Conservation (phyloP, 2,329 filamentous ascomycete species). For the Dothiorella sarmentorum region DNA sequence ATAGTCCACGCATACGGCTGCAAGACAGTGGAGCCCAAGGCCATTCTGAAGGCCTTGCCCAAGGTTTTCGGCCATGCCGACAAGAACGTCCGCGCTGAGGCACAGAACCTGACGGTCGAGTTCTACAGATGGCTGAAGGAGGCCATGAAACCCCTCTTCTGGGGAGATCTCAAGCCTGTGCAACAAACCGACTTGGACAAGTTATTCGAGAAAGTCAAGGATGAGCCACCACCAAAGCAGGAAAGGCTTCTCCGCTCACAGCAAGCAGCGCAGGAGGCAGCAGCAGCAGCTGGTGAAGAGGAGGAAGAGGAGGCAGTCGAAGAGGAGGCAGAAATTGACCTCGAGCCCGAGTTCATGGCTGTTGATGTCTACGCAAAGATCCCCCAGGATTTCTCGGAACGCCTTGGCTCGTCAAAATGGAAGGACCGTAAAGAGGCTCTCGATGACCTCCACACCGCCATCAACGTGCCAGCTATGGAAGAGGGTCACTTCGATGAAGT, state of each 20-base stretch:
- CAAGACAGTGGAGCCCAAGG: constrained; percentile 90
- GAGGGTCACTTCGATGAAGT: constrained; percentile 86
- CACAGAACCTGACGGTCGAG: constrained; percentile 86
- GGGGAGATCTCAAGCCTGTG: constrained; percentile 89
- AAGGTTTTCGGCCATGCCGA: constrained; percentile 95
- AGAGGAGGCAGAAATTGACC: constrained; percentile 68
- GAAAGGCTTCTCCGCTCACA: constrained; percentile 85
- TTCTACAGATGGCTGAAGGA: constrained; percentile 96
- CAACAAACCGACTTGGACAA: constrained; percentile 93
- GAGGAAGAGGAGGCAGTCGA: constrained; percentile 56
- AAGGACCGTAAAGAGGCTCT: constrained; percentile 95
- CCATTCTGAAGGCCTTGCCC: constrained; percentile 79
- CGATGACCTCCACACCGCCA: constrained; percentile 69
- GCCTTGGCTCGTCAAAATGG: constrained; percentile 89
- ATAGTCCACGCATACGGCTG: constrained; percentile 94
- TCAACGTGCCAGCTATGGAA: constrained; percentile 88
- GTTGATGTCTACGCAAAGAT: constrained; percentile 82
- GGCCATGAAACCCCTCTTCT: constrained; percentile 97
- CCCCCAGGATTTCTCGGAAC: constrained; percentile 76
- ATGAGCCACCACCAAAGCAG: constrained; percentile 83
- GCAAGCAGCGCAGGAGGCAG: constrained; percentile 75
- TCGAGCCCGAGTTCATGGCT: constrained; percentile 64
- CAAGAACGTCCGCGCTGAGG: constrained; percentile 95
- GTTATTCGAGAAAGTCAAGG: constrained; percentile 88
- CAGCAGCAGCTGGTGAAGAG: constrained; percentile 58